Percentiles rank a stretch among this genome's conserved stretches.
These are phyloP conservation scores for Kalmusia sp. DNA, from an alignment of 2,329 filamentous ascomycete species.

Conservation along the genomic window DNA sequence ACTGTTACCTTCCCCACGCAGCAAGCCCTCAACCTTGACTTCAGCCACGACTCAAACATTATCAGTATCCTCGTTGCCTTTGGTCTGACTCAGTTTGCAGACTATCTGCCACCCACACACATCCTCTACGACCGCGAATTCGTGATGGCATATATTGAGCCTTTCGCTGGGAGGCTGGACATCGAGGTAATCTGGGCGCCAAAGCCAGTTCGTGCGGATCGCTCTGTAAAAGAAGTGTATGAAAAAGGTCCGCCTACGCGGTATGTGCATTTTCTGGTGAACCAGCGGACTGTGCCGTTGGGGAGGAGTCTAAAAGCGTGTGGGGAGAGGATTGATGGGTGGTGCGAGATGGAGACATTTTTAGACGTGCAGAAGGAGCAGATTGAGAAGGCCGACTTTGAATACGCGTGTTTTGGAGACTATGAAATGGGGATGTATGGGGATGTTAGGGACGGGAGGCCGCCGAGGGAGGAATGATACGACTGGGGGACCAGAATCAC, in stretches of 20 bases:
- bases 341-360: conserved; percentile 77
- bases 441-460: conserved; percentile 58
- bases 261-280: conserved; percentile 78
- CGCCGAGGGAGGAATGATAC: conserved; percentile 30
- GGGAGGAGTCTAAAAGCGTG: conserved; percentile 71
- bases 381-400: conserved; percentile 65
- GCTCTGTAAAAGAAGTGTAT: conserved; percentile 52
- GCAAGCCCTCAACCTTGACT: conserved; percentile 78
- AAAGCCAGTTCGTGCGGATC: conserved; percentile 58
- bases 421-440: conserved; percentile 59
- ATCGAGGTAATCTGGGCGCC: conserved; percentile 77
- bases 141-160: conserved; percentile 71
- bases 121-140: conserved; percentile 66
- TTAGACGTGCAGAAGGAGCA: conserved; percentile 64
- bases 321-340: conserved; percentile 72
- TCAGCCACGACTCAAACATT: conserved; percentile 79
- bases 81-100: conserved; percentile 72
- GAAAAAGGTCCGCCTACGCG: conserved; percentile 62
- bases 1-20: conserved; percentile 74
- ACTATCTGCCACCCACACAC: conserved; percentile 61
- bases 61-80: conserved; percentile 74
- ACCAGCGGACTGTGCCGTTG: conserved; percentile 75
- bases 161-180: conserved; percentile 75
- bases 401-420: conserved; percentile 71
- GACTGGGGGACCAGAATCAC: neutral